Percentiles rank a stretch among this genome's conserved stretches.
Conservation (phyloP, 805 yeast genomes). For the Myxozyma neotropica region DNA sequence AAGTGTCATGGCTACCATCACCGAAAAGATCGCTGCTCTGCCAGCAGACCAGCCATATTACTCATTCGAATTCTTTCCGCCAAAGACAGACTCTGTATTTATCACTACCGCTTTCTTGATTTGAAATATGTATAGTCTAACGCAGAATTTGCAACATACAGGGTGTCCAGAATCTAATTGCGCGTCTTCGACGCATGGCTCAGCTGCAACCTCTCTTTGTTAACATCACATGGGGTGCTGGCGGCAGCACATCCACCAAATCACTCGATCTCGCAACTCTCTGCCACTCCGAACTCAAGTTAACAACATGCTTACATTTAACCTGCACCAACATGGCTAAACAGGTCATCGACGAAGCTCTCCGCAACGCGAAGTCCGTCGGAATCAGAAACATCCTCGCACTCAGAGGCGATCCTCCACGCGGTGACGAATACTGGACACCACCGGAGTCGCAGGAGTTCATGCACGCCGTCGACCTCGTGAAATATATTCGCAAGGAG, state of each 20-base stretch:
- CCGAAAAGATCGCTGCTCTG: slow-evolving; percentile 55
- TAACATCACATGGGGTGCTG: slow-evolving; percentile 98
- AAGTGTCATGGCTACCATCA: slow-evolving; percentile 34
- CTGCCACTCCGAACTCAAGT: slow-evolving; percentile 70
- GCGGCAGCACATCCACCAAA: slow-evolving; percentile 88
- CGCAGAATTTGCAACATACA: slow-evolving; percentile 30
- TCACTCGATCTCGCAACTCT: slow-evolving; percentile 80
- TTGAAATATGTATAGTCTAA: neutral
- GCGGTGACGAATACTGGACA: slow-evolving; percentile 66
- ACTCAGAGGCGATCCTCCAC: slow-evolving; percentile 92
- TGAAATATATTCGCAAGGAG: slow-evolving; percentile 67
- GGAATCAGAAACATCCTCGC: slow-evolving; percentile 91
- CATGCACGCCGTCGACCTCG: slow-evolving; percentile 81
- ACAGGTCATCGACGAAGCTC: slow-evolving; percentile 75
- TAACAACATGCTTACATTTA: slow-evolving; percentile 92
- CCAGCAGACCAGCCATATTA: slow-evolving; percentile 62
- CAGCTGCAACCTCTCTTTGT: slow-evolving; percentile 85
- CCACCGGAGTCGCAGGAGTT: slow-evolving; percentile 53
- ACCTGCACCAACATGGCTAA: slow-evolving; percentile 94
- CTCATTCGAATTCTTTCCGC: slow-evolving; percentile 96
- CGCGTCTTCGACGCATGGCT: slow-evolving; percentile 86
- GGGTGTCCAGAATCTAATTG: slow-evolving; percentile 80
- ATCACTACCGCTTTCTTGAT: neutral
- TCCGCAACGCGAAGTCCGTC: slow-evolving; percentile 64
- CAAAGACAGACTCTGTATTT: slow-evolving; percentile 74